These are phyloP conservation scores for Beauveria sp. DNA, from an alignment of 2,329 filamentous ascomycete species.

Conservation along the genomic window DNA sequence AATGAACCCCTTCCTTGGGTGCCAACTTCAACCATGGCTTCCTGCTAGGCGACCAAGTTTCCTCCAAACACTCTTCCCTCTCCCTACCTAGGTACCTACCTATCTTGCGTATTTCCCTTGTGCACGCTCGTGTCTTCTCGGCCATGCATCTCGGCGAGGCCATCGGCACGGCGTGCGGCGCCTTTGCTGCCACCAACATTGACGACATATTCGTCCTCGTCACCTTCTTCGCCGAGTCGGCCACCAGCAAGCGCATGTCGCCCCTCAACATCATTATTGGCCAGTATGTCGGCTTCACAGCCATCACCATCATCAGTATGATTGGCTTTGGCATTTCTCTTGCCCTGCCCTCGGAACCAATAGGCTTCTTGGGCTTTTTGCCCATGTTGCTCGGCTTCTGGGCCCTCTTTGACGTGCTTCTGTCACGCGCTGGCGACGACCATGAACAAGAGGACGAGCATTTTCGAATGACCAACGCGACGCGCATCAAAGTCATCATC, in stretches of 20 bases:
- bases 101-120: background rate
- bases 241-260: conserved; percentile 19
- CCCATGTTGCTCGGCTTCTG: conserved; percentile 26
- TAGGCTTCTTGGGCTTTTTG: conserved; percentile 27
- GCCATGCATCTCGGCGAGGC: conserved; percentile 17
- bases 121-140: background rate
- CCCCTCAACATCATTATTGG: conserved; percentile 18
- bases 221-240: conserved; percentile 28
- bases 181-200: conserved; percentile 24
- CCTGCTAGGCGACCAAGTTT: no score
- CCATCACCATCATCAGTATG: conserved; percentile 27
- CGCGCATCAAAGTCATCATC: conserved; percentile 16
- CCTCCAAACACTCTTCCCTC: background rate
- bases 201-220: conserved; percentile 32
- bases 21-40: no score
- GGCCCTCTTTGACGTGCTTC: conserved; percentile 18
- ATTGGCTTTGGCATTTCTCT: conserved; percentile 25
- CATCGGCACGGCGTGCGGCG: conserved; percentile 20
- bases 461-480: background rate
- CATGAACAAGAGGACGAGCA: conserved; percentile 9
- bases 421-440: conserved; percentile 15
- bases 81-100: background rate
- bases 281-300: conserved; percentile 25
- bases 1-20: no score
- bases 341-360: conserved; percentile 24